Conservation (phyloP, 805 yeast species). For the Candida maris region DNA sequence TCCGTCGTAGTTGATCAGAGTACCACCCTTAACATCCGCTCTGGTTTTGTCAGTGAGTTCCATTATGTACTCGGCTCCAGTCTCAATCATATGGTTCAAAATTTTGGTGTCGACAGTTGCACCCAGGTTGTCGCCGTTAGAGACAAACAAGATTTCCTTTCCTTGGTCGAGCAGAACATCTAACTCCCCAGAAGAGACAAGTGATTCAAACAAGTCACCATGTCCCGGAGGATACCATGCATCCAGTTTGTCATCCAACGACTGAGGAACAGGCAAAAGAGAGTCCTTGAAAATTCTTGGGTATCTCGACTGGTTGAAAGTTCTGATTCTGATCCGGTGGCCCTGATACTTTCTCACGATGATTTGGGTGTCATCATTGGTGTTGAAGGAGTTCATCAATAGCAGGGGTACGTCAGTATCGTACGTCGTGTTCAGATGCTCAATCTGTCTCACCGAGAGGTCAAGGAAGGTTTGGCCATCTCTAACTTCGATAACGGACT, state of each 20-base stretch:
- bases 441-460: conserved; percentile 94
- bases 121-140: conserved; percentile 97
- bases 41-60: conserved; percentile 98
- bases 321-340: conserved; percentile 89
- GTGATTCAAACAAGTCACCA: conserved; percentile 92
- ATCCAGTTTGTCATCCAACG: conserved; percentile 67
- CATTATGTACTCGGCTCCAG: conserved; percentile 93
- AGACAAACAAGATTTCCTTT: conserved; percentile 90
- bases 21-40: conserved; percentile 99
- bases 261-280: conserved; percentile 88
- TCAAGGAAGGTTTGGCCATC: conserved; percentile 97
- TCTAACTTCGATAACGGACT: conserved; percentile 96
- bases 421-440: conserved; percentile 83
- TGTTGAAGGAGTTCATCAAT: conserved; percentile 98
- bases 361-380: conserved; percentile 91
- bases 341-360: conserved; percentile 96
- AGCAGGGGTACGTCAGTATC: conserved; percentile 93
- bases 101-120: conserved; percentile 94
- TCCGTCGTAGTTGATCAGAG: conserved; percentile 93
- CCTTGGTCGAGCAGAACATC: conserved; percentile 89
- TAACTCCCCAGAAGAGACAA: conserved; percentile 86
- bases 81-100: conserved; percentile 86
- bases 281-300: conserved; percentile 96
- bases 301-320: conserved; percentile 96
- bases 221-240: conserved; percentile 99